Conservation (phyloP, 1,284 basidiomycete genomes). For the Ustilago cynodontis region DNA sequence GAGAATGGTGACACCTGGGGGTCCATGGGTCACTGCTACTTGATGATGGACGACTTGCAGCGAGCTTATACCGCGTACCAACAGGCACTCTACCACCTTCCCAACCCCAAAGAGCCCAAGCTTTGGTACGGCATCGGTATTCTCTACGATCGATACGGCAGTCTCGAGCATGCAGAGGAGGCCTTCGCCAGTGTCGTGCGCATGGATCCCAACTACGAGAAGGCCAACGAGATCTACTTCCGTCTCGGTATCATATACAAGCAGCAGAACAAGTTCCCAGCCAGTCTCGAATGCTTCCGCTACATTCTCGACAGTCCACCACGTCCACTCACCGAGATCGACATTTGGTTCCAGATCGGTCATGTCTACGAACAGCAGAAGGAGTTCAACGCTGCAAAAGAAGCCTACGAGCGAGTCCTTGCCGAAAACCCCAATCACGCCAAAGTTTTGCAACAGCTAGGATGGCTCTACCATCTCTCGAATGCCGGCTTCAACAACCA, state of each 20-base stretch:
- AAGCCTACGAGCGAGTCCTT: slow-evolving; percentile 97
- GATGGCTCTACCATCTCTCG: slow-evolving; percentile 96
- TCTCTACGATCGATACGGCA: slow-evolving; percentile 97
- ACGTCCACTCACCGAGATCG: slow-evolving; percentile 91
- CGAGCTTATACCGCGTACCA: slow-evolving; percentile 99
- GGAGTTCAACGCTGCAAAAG: slow-evolving; percentile 90
- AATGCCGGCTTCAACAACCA: slow-evolving; percentile 94
- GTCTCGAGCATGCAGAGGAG: slow-evolving; percentile 97
- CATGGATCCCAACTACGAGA: slow-evolving; percentile 99
- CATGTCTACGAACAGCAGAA: slow-evolving; percentile 98
- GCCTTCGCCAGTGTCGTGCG: slow-evolving; percentile 95
- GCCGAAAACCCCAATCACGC: slow-evolving; percentile 92
- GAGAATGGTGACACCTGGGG: slow-evolving; percentile 70
- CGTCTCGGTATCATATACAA: slow-evolving; percentile 99
- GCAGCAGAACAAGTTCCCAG: slow-evolving; percentile 86
- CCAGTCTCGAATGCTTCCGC: slow-evolving; percentile 77
- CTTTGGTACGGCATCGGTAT: slow-evolving; percentile 99
- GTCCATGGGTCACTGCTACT: slow-evolving; percentile 85
- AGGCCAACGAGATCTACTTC: slow-evolving; percentile 98
- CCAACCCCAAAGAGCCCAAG: slow-evolving; percentile 98
- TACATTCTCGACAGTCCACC: slow-evolving; percentile 96
- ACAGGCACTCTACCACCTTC: slow-evolving; percentile 93
- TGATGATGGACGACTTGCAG: slow-evolving; percentile 99
- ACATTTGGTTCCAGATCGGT: slow-evolving; percentile 99
- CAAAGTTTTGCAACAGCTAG: slow-evolving; percentile 97